A percentile compares a stretch with the other conserved stretches of the same genome.
These are phyloP conservation scores for Xylaria sp. DNA, from an alignment of 2,329 filamentous ascomycete species.

Conservation along the genomic window DNA sequence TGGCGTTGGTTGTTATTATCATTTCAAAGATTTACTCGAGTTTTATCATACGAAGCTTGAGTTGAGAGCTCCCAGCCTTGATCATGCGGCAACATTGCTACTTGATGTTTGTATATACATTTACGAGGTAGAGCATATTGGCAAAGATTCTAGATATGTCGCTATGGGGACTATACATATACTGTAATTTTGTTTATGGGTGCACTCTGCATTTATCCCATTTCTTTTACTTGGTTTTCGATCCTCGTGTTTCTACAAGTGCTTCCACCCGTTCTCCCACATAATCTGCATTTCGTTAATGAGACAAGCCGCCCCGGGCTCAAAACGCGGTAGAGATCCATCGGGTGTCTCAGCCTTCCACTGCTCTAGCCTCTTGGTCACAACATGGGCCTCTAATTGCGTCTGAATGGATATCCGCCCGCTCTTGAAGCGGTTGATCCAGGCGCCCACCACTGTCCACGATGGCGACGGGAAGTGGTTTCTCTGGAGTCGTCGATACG, in stretches of 20 bases:
- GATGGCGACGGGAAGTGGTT: constrained; percentile 57
- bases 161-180: constrained; percentile 24
- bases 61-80: constrained; percentile 3
- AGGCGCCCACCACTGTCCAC: constrained; percentile 57
- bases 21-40: neutral
- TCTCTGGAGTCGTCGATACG: constrained; percentile 52
- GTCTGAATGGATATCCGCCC: constrained; percentile 51
- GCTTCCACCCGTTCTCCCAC: constrained; percentile 68
- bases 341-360: constrained; percentile 53
- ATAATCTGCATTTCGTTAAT: constrained; percentile 71
- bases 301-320: constrained; percentile 62
- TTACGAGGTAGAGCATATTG: constrained; percentile 23
- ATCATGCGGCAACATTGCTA: neutral
- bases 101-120: constrained; percentile 20
- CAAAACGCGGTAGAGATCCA: constrained; percentile 48
- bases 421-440: constrained; percentile 50
- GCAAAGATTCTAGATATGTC: constrained; percentile 17
- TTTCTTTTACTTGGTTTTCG: neutral
- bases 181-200: constrained; percentile 5
- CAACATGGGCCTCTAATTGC: constrained; percentile 52
- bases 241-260: constrained; percentile 55
- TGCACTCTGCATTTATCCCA: constrained; percentile 1
- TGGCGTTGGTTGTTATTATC: constrained; percentile 22
- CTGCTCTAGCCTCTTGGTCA: constrained; percentile 55
- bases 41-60: constrained; percentile 21